Evolutionary conservation across 371 early-diverging fungal species (phyloP).

Genomic region (Mucor circinelloides): DNA sequence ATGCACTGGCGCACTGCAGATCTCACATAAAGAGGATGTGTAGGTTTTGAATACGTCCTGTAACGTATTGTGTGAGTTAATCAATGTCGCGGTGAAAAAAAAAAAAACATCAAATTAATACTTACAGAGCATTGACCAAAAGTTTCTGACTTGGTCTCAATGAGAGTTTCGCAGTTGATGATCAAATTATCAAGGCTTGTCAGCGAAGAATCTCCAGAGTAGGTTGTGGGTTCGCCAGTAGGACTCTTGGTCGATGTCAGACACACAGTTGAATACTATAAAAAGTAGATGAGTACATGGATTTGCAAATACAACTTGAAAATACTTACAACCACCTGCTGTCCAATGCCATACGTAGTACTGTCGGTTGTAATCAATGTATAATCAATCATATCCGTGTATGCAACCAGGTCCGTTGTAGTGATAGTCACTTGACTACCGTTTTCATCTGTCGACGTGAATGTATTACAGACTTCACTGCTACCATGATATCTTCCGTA

Average conservation of each 20-base stretch:
- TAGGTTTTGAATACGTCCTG: conserved; percentile 8
- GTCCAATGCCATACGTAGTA: background rate
- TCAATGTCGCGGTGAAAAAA: too few relatives aligned
- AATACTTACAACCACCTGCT: background rate
- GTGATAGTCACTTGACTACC: background rate
- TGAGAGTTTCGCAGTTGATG: background rate
- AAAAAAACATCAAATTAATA: too few relatives aligned
- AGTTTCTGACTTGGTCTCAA: background rate
- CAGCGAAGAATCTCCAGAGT: background rate
- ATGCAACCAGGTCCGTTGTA: background rate
- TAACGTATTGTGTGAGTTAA: background rate
- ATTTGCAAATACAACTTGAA: background rate
- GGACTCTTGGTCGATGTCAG: background rate
- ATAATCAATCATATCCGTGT: background rate
- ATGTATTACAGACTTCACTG: background rate
- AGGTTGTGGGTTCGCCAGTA: background rate
- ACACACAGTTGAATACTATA: background rate
- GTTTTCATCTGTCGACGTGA: background rate
- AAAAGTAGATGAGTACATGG: background rate
- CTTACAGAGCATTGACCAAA: conserved; percentile 9
- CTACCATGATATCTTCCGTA: background rate
- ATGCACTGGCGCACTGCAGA: conserved; percentile 5
- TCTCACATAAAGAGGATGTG: background rate
- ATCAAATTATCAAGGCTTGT: background rate
- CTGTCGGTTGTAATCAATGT: background rate